Conservation (phyloP, 441 rosid species). For the Arabidopsis hybrid region DNA sequence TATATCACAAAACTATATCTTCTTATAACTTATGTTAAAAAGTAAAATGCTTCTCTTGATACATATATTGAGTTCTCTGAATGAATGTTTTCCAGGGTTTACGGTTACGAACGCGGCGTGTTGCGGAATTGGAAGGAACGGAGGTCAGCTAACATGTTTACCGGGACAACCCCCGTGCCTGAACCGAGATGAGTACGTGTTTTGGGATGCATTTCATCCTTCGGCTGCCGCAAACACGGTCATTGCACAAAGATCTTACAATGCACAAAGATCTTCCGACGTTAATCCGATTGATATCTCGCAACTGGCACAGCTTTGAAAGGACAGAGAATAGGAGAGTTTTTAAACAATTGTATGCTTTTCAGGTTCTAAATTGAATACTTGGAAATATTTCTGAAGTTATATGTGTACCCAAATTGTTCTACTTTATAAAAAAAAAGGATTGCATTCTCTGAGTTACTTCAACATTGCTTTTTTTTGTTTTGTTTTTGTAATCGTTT, state of each 20-base stretch:
- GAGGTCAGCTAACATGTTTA: conserved; percentile 88
- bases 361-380: conserved; percentile 14
- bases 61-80: neutral
- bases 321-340: conserved; percentile 12
- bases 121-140: conserved; percentile 93
- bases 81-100: conserved; percentile 53
- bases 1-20: neutral
- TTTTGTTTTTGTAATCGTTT: neutral
- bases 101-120: conserved; percentile 77
- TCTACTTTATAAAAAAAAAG: neutral
- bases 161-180: conserved; percentile 70
- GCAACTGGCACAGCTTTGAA: conserved; percentile 66
- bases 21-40: neutral
- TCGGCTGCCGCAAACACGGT: conserved; percentile 70
- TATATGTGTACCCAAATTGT: conserved; percentile 13
- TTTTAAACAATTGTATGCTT: neutral
- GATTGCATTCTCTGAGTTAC: neutral
- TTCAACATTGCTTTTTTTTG: neutral
- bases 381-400: conserved; percentile 13
- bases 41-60: neutral
- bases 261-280: conserved; percentile 66
- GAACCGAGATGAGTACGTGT: conserved; percentile 64
- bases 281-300: conserved; percentile 79
- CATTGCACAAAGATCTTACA: conserved; percentile 74
- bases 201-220: conserved; percentile 97